Evolutionary conservation across 108 stramenopile species (phyloP), one percentile per base, ranked within the genome.

Genomic region (Nitzschia sp.): DNA sequence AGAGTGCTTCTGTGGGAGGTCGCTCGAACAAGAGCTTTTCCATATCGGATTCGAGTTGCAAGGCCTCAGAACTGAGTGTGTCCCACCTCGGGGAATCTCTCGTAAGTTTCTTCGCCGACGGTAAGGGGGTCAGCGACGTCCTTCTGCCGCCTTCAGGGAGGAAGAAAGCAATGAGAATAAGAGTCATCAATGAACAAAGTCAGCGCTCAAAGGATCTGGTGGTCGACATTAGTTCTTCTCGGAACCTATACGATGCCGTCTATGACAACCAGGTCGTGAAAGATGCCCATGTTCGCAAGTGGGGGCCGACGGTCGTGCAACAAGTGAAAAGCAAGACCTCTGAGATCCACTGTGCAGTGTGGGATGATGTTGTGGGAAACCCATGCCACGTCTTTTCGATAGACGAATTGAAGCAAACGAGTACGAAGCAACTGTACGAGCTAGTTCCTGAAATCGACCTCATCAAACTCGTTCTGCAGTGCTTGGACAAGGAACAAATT

Each of bases 261-360:
- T 75, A 75, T 33, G 53, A 75, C 42, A 29, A 54, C 23, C 21
- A 51, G 3, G 47, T 18, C 23, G 66, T 75, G 4, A 75, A 75
- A 49, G 55, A 38, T 26, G 60, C 64, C n/a, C 66, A 75, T 30
- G 51, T 68, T 2, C 66, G 74, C n/a, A 75, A 75, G 31, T 75
- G 74, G 74, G 45, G 66, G 6, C 21, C 36, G 1, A 11, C 19
- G 4, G 23, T 64, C 28, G 48, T 19, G 1, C 46, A 64, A 27
- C 34, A 49, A 35, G 62, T 76, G 1, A 69, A 76, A 34, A 64
- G 0, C 19, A 54, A 49, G 3, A 56, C 61, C 29, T 25, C 51
- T 4, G 68, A 69, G 57, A 69, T 76, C 27, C 59, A 59, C n/a
- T 66, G 51, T 45, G 30, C 48, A 5, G 58, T 75, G 31, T 66